Evolutionary conservation across 2,329 filamentous ascomycete species (phyloP), one percentile per base, ranked within the genome.

Genomic region (Aquanectria penicillioides): DNA sequence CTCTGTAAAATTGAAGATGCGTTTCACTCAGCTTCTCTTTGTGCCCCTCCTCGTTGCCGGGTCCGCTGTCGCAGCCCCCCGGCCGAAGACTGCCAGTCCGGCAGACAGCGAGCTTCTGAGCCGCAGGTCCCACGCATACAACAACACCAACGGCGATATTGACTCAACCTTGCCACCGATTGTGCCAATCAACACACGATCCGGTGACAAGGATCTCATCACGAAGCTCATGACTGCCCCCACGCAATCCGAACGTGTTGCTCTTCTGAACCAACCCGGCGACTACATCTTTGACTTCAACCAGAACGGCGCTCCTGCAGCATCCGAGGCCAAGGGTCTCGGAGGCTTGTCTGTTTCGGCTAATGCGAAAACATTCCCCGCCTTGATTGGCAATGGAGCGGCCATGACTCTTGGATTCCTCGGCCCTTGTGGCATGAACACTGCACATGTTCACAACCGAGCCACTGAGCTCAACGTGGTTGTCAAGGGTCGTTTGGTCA

Each of bases 401-500:
- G 74, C 75, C 57, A 81, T 81, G 74, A 79, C 80, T 2, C 72
- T 84, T 15, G 82, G 79, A 38, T 82, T 81, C 71, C 71, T 84
- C 48, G 78, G 77, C 15, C 76, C 75, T 23, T 85, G 81, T 69
- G 81, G 79, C 54, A 80, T 84, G 70, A 83, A 82, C 71, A 83
- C 79, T 5, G 77, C 78, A 4, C 81, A 83, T 68, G 75, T 78
- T 1, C 81, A 83, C 68, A 78, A 77, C 47, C 79, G 81, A 34
- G 75, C 77, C 23, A 76, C 78, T n/a, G 80, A 83, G 72, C 75
- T 83, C 59, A 78, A 81, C 52, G 73, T 81, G 57, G 70, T 83
- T 53, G 76, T 79, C 52, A 65, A 79, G 64, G 81, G 81, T 20
- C 71, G 72, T 8, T 71, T 83, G 13, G 73, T 79, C 25, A 79